A percentile compares a stretch with the other conserved stretches of the same genome.
phyloP scores from a whole-genome alignment of 345 rosid species.

The Moringa oleifera region DNA sequence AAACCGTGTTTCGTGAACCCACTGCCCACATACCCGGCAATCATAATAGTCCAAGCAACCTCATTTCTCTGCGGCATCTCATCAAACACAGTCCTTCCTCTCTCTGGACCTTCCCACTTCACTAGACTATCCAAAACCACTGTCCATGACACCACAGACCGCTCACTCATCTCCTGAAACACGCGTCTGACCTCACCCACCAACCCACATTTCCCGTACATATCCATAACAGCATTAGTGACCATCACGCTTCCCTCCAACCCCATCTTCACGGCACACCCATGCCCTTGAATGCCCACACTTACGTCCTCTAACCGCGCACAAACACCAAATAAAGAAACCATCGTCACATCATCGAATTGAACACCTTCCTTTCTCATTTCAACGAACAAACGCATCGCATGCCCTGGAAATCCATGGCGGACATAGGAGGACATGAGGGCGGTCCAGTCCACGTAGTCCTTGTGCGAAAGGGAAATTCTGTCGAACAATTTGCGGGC shows the following conservation, averaged over 20 bases:
- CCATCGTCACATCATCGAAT: slow-evolving; percentile 54
- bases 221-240: slow-evolving; percentile 61
- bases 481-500: slow-evolving; percentile 65
- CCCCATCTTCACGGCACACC: slow-evolving; percentile 49
- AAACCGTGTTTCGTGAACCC: slow-evolving; percentile 47
- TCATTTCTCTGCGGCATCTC: slow-evolving; percentile 67
- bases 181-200: slow-evolving; percentile 35
- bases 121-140: slow-evolving; percentile 52
- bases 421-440: slow-evolving; percentile 47
- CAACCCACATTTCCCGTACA: slow-evolving; percentile 64
- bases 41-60: slow-evolving; percentile 73
- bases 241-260: slow-evolving; percentile 32
- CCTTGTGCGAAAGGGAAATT: slow-evolving; percentile 58
- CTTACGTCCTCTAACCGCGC: slow-evolving; percentile 37
- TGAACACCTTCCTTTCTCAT: slow-evolving; percentile 34
- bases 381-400: slow-evolving; percentile 37
- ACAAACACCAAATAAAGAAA: slow-evolving; percentile 53
- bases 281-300: slow-evolving; percentile 62
- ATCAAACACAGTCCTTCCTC: slow-evolving; percentile 50
- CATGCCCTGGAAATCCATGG: slow-evolving; percentile 18
- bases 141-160: slow-evolving; percentile 72
- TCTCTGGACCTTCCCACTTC: slow-evolving; percentile 57
- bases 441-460: slow-evolving; percentile 67
- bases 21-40: slow-evolving; percentile 54
- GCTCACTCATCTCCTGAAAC: slow-evolving; percentile 46